A percentile compares a stretch with the other conserved stretches of the same genome.
These are phyloP conservation scores for Boletus tylopilopsis DNA, from an alignment of 768 basidiomycete species.

Conservation along the genomic window DNA sequence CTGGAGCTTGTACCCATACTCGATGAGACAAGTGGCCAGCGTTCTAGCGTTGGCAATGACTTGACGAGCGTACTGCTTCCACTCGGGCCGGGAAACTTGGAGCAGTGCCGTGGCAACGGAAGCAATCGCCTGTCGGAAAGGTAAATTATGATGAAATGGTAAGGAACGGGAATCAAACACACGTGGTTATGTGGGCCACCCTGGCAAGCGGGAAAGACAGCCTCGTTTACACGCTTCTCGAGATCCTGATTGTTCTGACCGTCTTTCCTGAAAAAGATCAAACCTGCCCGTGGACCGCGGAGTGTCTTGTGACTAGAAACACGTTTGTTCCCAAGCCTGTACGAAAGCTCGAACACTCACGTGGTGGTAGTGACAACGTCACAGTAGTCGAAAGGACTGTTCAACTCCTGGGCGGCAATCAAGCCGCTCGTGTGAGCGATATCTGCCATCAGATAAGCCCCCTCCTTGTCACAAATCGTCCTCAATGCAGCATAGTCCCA, in stretches of 20 bases:
- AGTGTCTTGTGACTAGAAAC: conserved; percentile 87
- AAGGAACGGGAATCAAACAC: conserved; percentile 21
- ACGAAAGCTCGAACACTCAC: conserved; percentile 37
- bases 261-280: conserved; percentile 98
- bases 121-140: conserved; percentile 74
- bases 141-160: neutral
- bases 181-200: conserved; percentile 99
- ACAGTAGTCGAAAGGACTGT: conserved; percentile 91
- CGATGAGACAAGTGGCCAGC: conserved; percentile 66
- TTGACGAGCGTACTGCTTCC: conserved; percentile 90
- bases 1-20: conserved; percentile 92
- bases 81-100: conserved; percentile 87
- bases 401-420: conserved; percentile 86
- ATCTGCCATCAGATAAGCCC: conserved; percentile 92
- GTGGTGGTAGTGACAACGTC: conserved; percentile 98
- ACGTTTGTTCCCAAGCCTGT: too few species aligned
- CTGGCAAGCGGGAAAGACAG: conserved; percentile 99
- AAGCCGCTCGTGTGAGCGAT: conserved; percentile 98
- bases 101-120: conserved; percentile 89
- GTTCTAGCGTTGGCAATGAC: conserved; percentile 86
- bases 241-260: conserved; percentile 77
- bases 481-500: conserved; percentile 91
- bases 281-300: conserved; percentile 94
- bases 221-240: conserved; percentile 96
- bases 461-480: conserved; percentile 79